Percentiles rank a stretch among this genome's conserved stretches.
These are phyloP conservation scores for Tarenaya hassleriana DNA, from an alignment of 345 rosid genomes.

Conservation along the genomic window DNA sequence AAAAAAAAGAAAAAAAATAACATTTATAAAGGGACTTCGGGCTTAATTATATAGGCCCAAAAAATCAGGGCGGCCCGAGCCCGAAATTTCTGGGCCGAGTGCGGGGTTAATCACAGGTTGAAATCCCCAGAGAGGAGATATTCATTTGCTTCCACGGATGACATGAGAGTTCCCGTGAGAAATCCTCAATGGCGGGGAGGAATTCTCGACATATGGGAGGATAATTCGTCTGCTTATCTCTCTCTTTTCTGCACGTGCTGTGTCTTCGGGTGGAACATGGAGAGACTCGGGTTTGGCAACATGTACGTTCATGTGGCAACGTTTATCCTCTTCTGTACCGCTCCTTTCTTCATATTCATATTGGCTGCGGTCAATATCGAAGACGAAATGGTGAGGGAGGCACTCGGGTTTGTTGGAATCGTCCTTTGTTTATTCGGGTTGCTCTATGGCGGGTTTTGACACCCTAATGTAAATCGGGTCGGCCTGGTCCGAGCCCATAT, in stretches of 20 bases:
- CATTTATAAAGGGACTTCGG: too few relatives aligned
- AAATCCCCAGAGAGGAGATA: slow-evolving; percentile 46
- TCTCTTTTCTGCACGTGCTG: slow-evolving; percentile 78
- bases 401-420: slow-evolving; percentile 58
- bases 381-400: slow-evolving; percentile 52
- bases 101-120: slow-evolving; percentile 27
- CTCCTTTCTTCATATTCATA: slow-evolving; percentile 91
- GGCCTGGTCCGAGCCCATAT: too few relatives aligned
- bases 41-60: too few relatives aligned
- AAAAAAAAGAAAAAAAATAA: too few relatives aligned
- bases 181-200: slow-evolving; percentile 85
- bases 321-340: slow-evolving; percentile 73
- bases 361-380: slow-evolving; percentile 79
- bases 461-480: too few relatives aligned
- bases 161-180: slow-evolving; percentile 34
- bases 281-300: slow-evolving; percentile 91
- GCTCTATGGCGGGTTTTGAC: slow-evolving; percentile 93
- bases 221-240: slow-evolving; percentile 75
- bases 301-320: slow-evolving; percentile 93
- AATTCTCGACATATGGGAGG: slow-evolving; percentile 77
- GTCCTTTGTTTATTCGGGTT: slow-evolving; percentile 76
- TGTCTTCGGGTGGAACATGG: slow-evolving; percentile 98
- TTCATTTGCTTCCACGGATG: slow-evolving; percentile 59
- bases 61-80: too few relatives aligned
- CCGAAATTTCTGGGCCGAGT: too few relatives aligned